Base-by-base conservation (phyloP, 345 rosid species). In the Moricandia arvensis region DNA sequence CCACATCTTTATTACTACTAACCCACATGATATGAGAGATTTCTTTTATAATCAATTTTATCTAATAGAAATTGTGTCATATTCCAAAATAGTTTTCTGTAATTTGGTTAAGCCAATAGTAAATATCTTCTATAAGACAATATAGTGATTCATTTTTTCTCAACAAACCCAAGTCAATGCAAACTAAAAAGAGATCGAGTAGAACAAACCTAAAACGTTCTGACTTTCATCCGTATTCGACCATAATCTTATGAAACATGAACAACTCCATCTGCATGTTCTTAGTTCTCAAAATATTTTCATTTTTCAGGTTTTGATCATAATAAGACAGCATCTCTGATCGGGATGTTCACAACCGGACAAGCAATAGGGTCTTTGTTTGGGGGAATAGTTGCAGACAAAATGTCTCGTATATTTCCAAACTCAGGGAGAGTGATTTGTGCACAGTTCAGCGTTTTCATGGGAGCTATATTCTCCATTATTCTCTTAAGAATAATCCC, bases 381-480 rank as follows among this genome's bases (percentile, higher is more conserved):
- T 0, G 98, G 98, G 7, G 98, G 97, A 59, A 6, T 93, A 38
- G 71, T 87, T 55, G 98, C 96, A 6, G 96, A 93, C 76, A 78
- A 86, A 38, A 51, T 89, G 62, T 87, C 93, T 17, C 83, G 2
- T 3, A 5, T 31, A 2, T 93, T 83, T 66, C 96, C 97, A 6
- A 79, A 88, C 63, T 84, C 93, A 0, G 98, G 93, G 1, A 88
- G 94, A 16, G 69, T 89, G n/a, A 80, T 93, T 63, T 91, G 98
- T 13, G 98, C 98, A 0, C 97, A 93, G 73, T 88, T 93, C 85
- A 93, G 96, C 24, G 88, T 94, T 53, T 78, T 84, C 76, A 93
- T 89, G 93, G 97, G 97, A 55, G 88, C 89, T 54, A 88, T 94
- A 41, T 93, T 86, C 85, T 88, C 97, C 18, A 76, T 79, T 84